A percentile compares a stretch with the other conserved stretches of the same genome.
phyloP scores from a whole-genome alignment of 192 early-diverging fungal genomes.

The Linnemannia schmuckeri region DNA sequence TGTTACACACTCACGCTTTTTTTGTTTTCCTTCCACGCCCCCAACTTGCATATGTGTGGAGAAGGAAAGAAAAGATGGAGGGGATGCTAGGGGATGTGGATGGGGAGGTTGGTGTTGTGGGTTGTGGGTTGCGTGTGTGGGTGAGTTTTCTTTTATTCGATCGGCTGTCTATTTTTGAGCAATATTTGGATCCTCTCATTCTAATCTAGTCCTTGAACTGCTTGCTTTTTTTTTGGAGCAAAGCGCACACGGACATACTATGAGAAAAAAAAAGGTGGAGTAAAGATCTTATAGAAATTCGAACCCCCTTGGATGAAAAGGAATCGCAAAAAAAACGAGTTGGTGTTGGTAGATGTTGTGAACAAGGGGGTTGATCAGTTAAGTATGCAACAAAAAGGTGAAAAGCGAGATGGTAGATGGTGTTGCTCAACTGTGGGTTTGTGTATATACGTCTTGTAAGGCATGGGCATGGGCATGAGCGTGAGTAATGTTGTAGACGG shows the following conservation, averaged over 20 bases:
- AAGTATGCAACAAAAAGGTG: too few relatives aligned
- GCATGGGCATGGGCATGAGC: too few relatives aligned
- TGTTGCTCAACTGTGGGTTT: too few relatives aligned
- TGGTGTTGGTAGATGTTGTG: too few relatives aligned
- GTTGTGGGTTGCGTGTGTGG: neutral
- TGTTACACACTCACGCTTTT: neutral
- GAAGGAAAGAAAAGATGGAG: neutral
- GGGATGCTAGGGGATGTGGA: neutral
- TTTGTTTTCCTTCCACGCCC: neutral
- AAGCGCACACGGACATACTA: neutral
- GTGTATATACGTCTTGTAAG: too few relatives aligned
- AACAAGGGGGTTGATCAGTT: too few relatives aligned
- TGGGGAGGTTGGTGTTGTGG: neutral
- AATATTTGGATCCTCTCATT: neutral
- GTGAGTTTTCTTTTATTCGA: neutral
- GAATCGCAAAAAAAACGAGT: too few relatives aligned
- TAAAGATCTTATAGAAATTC: too few relatives aligned
- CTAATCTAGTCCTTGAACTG: neutral
- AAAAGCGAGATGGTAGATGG: too few relatives aligned
- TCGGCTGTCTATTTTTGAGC: neutral
- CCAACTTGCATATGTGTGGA: neutral
- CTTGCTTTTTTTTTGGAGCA: neutral
- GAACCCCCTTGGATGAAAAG: too few relatives aligned
- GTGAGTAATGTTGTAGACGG: too few relatives aligned
- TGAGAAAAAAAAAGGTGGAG: too few relatives aligned